Conservation (phyloP, 805 yeast species). For the Candida patagonica region DNA sequence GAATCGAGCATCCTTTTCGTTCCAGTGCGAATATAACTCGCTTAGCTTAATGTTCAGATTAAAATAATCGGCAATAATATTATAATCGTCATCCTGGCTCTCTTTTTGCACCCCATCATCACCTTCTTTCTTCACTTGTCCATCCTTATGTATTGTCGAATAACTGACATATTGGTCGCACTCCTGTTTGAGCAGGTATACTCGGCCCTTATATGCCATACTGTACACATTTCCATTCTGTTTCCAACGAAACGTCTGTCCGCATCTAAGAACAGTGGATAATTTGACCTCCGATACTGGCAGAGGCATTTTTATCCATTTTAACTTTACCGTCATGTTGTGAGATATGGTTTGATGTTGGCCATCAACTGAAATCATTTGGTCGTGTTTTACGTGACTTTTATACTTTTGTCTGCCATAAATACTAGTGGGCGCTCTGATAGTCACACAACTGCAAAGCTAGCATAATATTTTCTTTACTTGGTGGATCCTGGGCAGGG, state of each 20-base stretch:
- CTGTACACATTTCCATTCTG: slow-evolving; percentile 47
- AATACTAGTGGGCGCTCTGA: too few species aligned
- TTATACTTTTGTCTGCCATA: too few species aligned
- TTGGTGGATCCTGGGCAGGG: too few species aligned
- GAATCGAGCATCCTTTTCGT: slow-evolving; percentile 42
- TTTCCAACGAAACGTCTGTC: slow-evolving; percentile 81
- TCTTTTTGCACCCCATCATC: neutral
- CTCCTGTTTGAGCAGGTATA: slow-evolving; percentile 59
- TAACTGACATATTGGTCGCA: slow-evolving; percentile 30
- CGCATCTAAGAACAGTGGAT: slow-evolving; percentile 64
- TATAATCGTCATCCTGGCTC: slow-evolving; percentile 28
- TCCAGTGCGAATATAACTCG: slow-evolving; percentile 55
- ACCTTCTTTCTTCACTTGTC: slow-evolving; percentile 9
- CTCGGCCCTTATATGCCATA: slow-evolving; percentile 42
- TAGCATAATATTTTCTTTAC: too few species aligned
- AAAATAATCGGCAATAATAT: slow-evolving; percentile 57
- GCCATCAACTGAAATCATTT: too few species aligned
- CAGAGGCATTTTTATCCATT: slow-evolving; percentile 20
- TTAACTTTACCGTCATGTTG: neutral
- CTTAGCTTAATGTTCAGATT: slow-evolving; percentile 48
- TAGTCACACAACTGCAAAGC: too few species aligned
- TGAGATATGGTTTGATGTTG: too few species aligned
- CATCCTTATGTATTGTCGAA: slow-evolving; percentile 4
- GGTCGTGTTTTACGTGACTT: too few species aligned
- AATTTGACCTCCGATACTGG: slow-evolving; percentile 42